Base-by-base conservation (phyloP, 2,329 filamentous ascomycete genomes). In the Ilyonectria sp. region DNA sequence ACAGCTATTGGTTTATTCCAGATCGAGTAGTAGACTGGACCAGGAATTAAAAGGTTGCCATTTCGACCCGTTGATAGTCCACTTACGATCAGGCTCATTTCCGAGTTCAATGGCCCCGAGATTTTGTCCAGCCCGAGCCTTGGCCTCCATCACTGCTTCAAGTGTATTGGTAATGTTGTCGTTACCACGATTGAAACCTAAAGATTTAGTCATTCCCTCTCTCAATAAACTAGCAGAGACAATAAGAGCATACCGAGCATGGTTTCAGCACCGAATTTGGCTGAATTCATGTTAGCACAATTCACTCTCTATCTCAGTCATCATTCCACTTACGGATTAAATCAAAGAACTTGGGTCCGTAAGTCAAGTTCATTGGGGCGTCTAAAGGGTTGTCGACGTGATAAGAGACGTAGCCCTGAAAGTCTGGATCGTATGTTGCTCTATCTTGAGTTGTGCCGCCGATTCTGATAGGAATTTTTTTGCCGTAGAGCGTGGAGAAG, bases 361-460 rank as follows among this genome's bases (percentile, higher is more conserved):
- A 19, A 33, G 35, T 37, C 35, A 37, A 37, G 10, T 15, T 15
- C 35, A 37, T 37, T 10, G 35, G 35, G 10, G 35, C 47, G 6
- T 35, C 47, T 6, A 60, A 40, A 6, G 47, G 58, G 46, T 53
- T 44, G 29, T 60, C 58, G 13, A 60, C 58, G 13, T 50, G 58
- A 23, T 60, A 52, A n/a, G 44, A 60, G 3, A 60, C 44, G 26
- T 60, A 60, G 35, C 44, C 58, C n/a, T 60, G 46, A 29, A 60
- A 40, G 6, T 37, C 21, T 23, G 58, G 44, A 40, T 60, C 46
- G 33, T 35, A 60, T n/a, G 58, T 53, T 15, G 44, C 44, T 40
- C 58, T 52, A 29, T 60, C 58, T 13, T 60, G 58, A 37, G 58
- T 60, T 13, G 58, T 60, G 58, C 58, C 58, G 23, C 58, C 58